These are phyloP conservation scores for Chlamydomonas eustigma DNA, from an alignment of 139 green algal genomes.

Conservation along the genomic window DNA sequence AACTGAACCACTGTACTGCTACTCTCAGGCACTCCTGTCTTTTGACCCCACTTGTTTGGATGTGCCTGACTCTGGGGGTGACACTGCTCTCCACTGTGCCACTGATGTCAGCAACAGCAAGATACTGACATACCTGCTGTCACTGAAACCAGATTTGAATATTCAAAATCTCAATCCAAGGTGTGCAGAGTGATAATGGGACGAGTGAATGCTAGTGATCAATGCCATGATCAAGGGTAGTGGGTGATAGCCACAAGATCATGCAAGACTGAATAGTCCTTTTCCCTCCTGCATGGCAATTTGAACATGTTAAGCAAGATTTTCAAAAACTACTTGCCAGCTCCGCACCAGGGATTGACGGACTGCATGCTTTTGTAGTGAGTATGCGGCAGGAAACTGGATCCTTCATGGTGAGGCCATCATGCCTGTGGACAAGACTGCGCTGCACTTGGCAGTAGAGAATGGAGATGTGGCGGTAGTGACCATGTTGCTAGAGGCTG, in stretches of 20 bases:
- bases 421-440: constrained; percentile 48
- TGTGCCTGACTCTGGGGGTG: constrained; percentile 44
- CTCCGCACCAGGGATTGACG: no score
- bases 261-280: no score
- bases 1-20: no score
- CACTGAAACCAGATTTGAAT: constrained; percentile 12
- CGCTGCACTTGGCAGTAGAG: constrained; percentile 42
- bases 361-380: constrained; percentile 13
- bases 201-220: no score
- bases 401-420: constrained; percentile 34
- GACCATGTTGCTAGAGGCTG: constrained; percentile 40
- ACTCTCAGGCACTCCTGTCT: constrained; percentile 33
- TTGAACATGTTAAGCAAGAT: no score
- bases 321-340: no score
- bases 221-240: no score
- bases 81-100: constrained; percentile 51
- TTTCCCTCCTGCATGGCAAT: no score
- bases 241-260: no score
- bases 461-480: constrained; percentile 30
- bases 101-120: constrained; percentile 27
- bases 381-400: constrained; percentile 50
- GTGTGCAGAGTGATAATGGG: no score
- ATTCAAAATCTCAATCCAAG: constrained; percentile 36
- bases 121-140: constrained; percentile 36
- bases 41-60: constrained; percentile 33